Conservation (phyloP, 257 asterid species). For the Solanum tarijense region DNA sequence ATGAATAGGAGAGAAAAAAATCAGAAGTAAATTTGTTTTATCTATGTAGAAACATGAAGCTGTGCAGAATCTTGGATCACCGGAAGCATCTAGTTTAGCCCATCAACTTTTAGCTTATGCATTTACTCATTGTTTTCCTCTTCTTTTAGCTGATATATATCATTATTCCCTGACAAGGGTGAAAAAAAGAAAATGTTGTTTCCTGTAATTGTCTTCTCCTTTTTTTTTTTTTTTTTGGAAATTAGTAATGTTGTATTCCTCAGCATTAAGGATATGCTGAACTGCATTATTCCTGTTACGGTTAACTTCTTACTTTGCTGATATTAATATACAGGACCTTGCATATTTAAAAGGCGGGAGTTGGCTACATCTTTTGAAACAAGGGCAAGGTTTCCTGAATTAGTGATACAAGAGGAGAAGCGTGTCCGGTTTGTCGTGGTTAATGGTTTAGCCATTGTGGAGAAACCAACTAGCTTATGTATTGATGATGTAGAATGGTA, state of each 20-base stretch:
- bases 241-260: no score
- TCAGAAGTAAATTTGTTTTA: not conserved
- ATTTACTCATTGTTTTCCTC: not conserved
- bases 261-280: not conserved
- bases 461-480: slow-evolving; percentile 64
- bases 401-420: slow-evolving; percentile 93
- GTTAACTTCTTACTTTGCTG: not conserved
- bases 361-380: slow-evolving; percentile 93
- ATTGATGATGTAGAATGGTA: slow-evolving; percentile 86
- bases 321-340: slow-evolving; percentile 37
- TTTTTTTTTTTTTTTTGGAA: no score
- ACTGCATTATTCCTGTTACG: not conserved
- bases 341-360: slow-evolving; percentile 77
- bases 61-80: not conserved
- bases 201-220: not conserved
- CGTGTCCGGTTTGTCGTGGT: slow-evolving; percentile 98
- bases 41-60: not conserved
- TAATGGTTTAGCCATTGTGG: slow-evolving; percentile 79
- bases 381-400: slow-evolving; percentile 90
- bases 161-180: not conserved
- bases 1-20: not conserved
- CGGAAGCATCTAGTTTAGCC: not conserved
- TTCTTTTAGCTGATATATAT: not conserved
- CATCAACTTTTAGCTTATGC: not conserved
- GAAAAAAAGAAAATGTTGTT: not conserved